Base-by-base conservation (phyloP, 1,284 basidiomycete genomes). In the Mycena sp. region DNA sequence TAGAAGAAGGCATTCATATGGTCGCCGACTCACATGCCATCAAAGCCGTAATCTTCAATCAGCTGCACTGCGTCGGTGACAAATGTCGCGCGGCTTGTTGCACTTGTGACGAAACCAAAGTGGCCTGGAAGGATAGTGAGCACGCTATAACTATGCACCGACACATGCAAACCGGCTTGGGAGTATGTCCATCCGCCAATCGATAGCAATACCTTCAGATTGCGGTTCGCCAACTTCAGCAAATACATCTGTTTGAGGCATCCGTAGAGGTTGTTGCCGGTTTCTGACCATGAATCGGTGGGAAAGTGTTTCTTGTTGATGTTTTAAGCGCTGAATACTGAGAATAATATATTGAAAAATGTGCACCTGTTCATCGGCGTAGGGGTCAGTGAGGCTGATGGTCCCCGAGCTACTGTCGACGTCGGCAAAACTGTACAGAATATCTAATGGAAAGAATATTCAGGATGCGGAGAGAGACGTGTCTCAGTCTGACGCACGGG, bases 341-440 rank as follows among this genome's bases (percentile, higher is more conserved):
- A 25, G 29, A 16, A 29, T 40, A 57, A 37, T 32, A 26, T 16
- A 12, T 19, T 52, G 19, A 44, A 32, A 5, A 37, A 9, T 5
- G 67, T 79, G 62, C 69, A 91, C 91, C 83, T 93, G 83, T 71
- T 92, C 86, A 73, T 96, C 95, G 3, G 94, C 90, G 80, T 91
- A 96, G 1, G 83, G 75, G 73, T 97, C 95, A 1, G 92, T 93
- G 35, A 97, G 82, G 30, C 73, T 76, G 64, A 93, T 89, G 32
- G 78, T 79, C 2, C 93, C 94, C 1, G 87, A 87, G 26, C 84
- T 81, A 21, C 87, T 76, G 61, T 88, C 85, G 54, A 92, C 85
- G 75, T 96, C 94, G 51, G 92, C 95, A 72, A 98, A 98, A 3
- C 88, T 78, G 73, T 97, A 97, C 23, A 96, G 80, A 71, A 98